phyloP scores from a whole-genome alignment of 805 yeast species.

The Lipomyces spencermartinsiae region DNA sequence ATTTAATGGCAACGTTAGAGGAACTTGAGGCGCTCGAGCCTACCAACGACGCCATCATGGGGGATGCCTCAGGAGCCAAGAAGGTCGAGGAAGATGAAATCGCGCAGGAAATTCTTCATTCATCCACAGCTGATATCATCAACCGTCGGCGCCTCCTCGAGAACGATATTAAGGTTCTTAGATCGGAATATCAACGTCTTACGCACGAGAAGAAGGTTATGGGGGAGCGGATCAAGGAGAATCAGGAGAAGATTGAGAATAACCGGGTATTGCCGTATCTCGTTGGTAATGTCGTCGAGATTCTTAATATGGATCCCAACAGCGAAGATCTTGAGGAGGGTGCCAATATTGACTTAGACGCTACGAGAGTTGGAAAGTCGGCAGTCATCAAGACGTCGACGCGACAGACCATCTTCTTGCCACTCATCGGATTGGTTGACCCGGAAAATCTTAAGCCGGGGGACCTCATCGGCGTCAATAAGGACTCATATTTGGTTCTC shows the following conservation, averaged over 20 bases:
- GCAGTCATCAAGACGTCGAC: slow-evolving; percentile 98
- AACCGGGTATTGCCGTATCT: slow-evolving; percentile 94
- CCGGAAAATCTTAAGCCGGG: slow-evolving; percentile 94
- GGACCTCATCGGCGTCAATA: slow-evolving; percentile 96
- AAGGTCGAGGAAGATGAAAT: slow-evolving; percentile 56
- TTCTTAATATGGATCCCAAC: slow-evolving; percentile 85
- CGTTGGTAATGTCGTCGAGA: slow-evolving; percentile 95
- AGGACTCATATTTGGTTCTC: slow-evolving; percentile 89
- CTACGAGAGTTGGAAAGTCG: slow-evolving; percentile 91
- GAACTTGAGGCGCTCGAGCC: slow-evolving; percentile 66
- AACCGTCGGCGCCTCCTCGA: slow-evolving; percentile 88
- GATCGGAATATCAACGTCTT: slow-evolving; percentile 87
- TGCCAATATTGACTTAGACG: slow-evolving; percentile 91
- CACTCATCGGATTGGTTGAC: slow-evolving; percentile 94
- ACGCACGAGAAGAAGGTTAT: slow-evolving; percentile 91
- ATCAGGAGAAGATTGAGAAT: slow-evolving; percentile 93
- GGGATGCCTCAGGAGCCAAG: slow-evolving; percentile 45
- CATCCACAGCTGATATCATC: slow-evolving; percentile 80
- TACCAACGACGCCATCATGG: slow-evolving; percentile 49
- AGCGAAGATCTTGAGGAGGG: slow-evolving; percentile 83
- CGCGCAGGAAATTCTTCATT: slow-evolving; percentile 79
- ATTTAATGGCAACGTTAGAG: slow-evolving; percentile 80
- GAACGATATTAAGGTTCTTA: slow-evolving; percentile 93
- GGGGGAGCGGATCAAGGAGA: slow-evolving; percentile 92
- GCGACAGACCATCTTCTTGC: slow-evolving; percentile 95